Evolutionary conservation across 139 green algal species (phyloP).

Genomic region (Coelastrella sp.): DNA sequence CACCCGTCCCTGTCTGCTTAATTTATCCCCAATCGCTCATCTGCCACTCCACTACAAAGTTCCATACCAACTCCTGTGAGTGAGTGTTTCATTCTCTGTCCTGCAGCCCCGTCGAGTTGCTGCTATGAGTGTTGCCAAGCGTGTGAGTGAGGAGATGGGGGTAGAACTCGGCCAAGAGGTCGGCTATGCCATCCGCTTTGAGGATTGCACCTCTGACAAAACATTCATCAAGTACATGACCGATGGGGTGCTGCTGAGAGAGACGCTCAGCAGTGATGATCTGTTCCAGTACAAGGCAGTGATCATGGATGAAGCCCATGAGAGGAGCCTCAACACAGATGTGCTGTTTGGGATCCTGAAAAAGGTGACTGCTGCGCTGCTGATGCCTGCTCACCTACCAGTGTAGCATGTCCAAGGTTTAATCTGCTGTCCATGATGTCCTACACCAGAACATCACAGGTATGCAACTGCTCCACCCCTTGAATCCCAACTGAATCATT

Average conservation of each 20-base stretch:
- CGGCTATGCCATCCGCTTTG: slow-evolving; percentile 98
- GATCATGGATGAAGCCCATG: slow-evolving; percentile 87
- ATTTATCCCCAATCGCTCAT: too few relatives aligned
- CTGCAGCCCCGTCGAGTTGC: slow-evolving; percentile 94
- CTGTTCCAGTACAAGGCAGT: slow-evolving; percentile 85
- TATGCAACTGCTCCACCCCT: too few relatives aligned
- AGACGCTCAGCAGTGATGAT: slow-evolving; percentile 90
- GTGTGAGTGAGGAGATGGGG: slow-evolving; percentile 92
- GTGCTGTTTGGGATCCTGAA: slow-evolving; percentile 98
- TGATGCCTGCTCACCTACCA: too few relatives aligned
- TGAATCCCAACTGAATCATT: too few relatives aligned
- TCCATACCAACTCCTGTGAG: not conserved
- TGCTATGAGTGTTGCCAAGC: slow-evolving; percentile 97
- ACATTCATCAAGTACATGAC: slow-evolving; percentile 90
- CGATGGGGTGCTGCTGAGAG: slow-evolving; percentile 95
- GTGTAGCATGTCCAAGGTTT: too few relatives aligned
- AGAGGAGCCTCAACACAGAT: slow-evolving; percentile 94
- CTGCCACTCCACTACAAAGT: too few relatives aligned
- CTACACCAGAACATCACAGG: too few relatives aligned
- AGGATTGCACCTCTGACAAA: slow-evolving; percentile 90
- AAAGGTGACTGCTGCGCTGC: slow-evolving; percentile 56
- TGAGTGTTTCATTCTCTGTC: not conserved
- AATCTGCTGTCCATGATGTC: too few relatives aligned
- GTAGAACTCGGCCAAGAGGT: slow-evolving; percentile 84
- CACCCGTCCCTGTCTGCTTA: too few relatives aligned